Base-by-base conservation (phyloP, 805 yeast species). In the Metahyphopichia silvanorum region DNA sequence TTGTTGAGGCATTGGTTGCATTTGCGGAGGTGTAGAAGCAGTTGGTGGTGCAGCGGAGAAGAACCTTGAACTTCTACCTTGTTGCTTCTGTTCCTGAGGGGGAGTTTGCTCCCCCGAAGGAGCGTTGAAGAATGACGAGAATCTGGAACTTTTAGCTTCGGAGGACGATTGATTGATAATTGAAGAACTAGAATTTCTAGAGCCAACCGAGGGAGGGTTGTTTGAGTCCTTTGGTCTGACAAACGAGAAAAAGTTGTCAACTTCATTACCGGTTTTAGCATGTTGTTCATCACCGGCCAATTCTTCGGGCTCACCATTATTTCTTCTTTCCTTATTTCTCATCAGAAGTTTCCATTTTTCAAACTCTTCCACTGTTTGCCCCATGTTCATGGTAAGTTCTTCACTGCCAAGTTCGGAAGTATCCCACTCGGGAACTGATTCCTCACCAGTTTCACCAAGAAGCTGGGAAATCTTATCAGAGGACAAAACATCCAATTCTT, bases 321-420 rank as follows among this genome's bases (percentile, higher is more conserved):
- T 61, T 38, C 59, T 64, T 21, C 65, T 64, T 24, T 76, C 76
- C 46, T 74, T 75, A 29, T 65, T 53, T 39, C 65, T 66, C 80
- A 74, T 71, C 39, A 62, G 64, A 30, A 68, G 53, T 50, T 75
- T 74, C 82, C 82, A 77, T 39, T 61, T 66, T 47, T 77, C 83
- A 44, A 76, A 77, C 40, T 77, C 82, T 33, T 71, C 71, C 3
- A 73, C 72, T 0, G 80, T 69, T 33, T 66, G 71, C 14, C 81
- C 81, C 57, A 54, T 69, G 30, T 56, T 32, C 33, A 37, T 29
- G n/a, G 40, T 47, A 30, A 42, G 50, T 23, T 58, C 43, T 13
- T 33, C 40, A 25, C 38, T 42, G 6, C 41, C 14, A 12, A 55
- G 27, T 11, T 55, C 61, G 3, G 55, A 52, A 9, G 57, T 41